Percentiles rank a stretch among this genome's conserved stretches.
Evolutionary conservation across 441 rosid species (phyloP).

Genomic region (Gossypium lobatum): DNA sequence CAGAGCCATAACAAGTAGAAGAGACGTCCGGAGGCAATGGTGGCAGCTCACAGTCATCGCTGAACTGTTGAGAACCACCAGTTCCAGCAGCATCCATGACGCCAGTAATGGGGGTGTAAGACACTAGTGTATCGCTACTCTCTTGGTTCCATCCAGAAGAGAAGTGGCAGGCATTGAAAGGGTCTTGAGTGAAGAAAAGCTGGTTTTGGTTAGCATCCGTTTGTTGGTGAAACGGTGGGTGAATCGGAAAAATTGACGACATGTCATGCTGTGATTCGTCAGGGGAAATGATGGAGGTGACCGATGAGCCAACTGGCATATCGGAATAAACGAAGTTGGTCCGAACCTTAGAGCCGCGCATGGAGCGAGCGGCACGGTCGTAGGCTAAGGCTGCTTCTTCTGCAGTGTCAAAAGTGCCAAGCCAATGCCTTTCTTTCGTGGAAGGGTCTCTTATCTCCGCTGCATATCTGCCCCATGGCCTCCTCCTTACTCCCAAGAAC

Average conservation of each 20-base stretch:
- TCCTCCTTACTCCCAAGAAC: constrained; percentile 72
- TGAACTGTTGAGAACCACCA: constrained; percentile 16
- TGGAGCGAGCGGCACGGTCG: constrained; percentile 77
- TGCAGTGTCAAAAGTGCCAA: constrained; percentile 53
- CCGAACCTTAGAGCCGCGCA: constrained; percentile 71
- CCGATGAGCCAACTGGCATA: constrained; percentile 70
- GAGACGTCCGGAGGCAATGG: constrained; percentile 69
- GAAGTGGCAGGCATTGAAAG: constrained; percentile 14
- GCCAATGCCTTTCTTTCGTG: constrained; percentile 70
- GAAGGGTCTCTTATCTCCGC: constrained; percentile 66
- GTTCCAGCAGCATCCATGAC: constrained; percentile 13
- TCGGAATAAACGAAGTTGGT: constrained; percentile 86
- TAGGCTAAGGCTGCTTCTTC: constrained; percentile 84
- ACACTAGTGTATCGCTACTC: constrained; percentile 12
- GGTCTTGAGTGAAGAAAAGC: constrained; percentile 25
- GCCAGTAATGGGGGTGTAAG: constrained; percentile 32
- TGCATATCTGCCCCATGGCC: constrained; percentile 72
- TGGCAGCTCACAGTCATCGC: constrained; percentile 50
- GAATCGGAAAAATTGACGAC: constrained; percentile 36
- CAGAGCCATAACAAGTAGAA: constrained; percentile 30
- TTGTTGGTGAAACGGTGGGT: constrained; percentile 12
- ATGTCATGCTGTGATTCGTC: constrained; percentile 53
- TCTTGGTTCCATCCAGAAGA: constrained; percentile 26
- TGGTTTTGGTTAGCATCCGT: constrained; percentile 18
- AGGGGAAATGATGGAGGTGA: constrained; percentile 73